Evolutionary conservation across 2,329 filamentous ascomycete species (phyloP), one percentile per base, ranked within the genome.

Genomic region (Esteya vermicola): DNA sequence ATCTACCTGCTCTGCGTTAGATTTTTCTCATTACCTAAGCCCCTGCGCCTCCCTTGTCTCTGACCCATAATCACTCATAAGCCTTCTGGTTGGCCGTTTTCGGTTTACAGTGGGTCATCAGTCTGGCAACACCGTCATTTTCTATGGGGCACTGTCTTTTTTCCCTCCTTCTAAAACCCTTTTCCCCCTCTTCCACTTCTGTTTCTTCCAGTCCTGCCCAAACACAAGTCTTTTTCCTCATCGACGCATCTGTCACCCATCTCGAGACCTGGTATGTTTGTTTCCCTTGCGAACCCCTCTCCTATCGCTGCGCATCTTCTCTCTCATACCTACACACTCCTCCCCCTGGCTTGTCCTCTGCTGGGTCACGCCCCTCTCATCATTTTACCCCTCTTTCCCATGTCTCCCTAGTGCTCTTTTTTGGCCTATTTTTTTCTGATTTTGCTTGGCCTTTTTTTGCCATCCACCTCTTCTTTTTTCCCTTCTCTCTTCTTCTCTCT

Each of bases 341-440:
- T 18, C 4, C 20, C 27, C 8, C 13, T 20, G 14, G 10, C 19
- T 10, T 23, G 25, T n/a, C 18, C n/a, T 23, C 31, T 30, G 10
- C 14, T 25, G 22, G 27, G 6, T 20, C 14, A 35, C 18, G 19
- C 18, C 34, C 34, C 13, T 32, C 20, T 31, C 27, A 19, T 5
- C 9, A 6, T 28, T 44, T 41, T 39, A 38, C 36, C 19, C 36
- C 13, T 36, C 33, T 25, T n/a, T n/a, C n/a, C n/a, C n/a, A n/a
- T n/a, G n/a, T n/a, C n/a, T n/a, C n/a, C n/a, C n/a, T n/a, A n/a
- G n/a, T 19, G 21, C 18, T 22, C 23, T 18, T 25, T 23, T 26
- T 35, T 26, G n/a, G n/a, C n/a, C n/a, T n/a, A n/a, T n/a, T n/a
- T n/a, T n/a, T n/a, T n/a, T n/a, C n/a, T n/a, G n/a, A n/a, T n/a